Evolutionary conservation across 345 rosid species (phyloP).

Genomic region (Eucalyptus sp.): DNA sequence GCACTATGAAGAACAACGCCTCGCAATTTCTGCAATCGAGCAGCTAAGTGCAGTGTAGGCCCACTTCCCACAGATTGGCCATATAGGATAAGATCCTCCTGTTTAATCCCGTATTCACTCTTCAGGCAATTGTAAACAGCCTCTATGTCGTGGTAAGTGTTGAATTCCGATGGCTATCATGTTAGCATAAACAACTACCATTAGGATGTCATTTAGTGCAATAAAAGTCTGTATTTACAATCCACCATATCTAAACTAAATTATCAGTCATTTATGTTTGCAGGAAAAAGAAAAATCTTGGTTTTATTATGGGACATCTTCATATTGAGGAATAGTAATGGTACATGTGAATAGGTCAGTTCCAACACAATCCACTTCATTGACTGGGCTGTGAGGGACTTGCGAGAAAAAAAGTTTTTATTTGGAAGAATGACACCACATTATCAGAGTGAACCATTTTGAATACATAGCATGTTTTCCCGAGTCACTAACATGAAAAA

Average conservation of each 20-base stretch:
- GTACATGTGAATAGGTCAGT: neutral
- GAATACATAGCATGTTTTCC: neutral
- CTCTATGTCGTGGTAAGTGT: slow-evolving; percentile 90
- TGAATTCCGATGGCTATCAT: slow-evolving; percentile 78
- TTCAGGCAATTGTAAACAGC: slow-evolving; percentile 78
- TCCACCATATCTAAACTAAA: neutral
- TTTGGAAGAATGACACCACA: neutral
- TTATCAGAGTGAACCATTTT: neutral
- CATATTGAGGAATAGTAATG: neutral
- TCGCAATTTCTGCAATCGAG: slow-evolving; percentile 52
- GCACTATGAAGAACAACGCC: slow-evolving; percentile 97
- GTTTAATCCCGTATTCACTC: slow-evolving; percentile 54
- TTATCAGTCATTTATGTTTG: neutral
- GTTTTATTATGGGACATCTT: neutral
- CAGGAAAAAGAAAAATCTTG: neutral
- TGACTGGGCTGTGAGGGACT: neutral
- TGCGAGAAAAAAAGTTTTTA: neutral
- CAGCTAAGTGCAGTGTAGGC: slow-evolving; percentile 82
- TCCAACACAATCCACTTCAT: neutral
- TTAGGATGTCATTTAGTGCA: neutral
- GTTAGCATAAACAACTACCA: neutral
- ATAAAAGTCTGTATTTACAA: neutral
- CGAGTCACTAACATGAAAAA: neutral
- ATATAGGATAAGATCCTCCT: slow-evolving; percentile 77
- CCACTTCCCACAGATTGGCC: slow-evolving; percentile 99